Conservation (phyloP, 192 early-diverging fungal species). For the Linnemannia exigua region DNA sequence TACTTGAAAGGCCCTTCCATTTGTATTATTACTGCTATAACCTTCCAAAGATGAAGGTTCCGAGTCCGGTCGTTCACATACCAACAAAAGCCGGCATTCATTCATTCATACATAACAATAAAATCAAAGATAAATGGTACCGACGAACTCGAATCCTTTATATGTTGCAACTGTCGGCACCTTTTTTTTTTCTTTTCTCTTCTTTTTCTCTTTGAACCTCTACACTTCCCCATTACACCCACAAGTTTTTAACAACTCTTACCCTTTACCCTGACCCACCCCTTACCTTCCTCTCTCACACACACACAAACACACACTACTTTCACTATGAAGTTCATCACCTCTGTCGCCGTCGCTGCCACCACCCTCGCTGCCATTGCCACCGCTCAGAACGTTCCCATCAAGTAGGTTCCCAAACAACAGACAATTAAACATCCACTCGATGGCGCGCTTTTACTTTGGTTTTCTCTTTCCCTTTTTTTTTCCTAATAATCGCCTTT, state of each 20-base stretch:
- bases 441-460: background rate
- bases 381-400: constrained; percentile 19
- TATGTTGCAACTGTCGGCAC: background rate
- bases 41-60: background rate
- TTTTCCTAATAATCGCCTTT: background rate
- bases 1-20: background rate
- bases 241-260: constrained; percentile 1
- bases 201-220: constrained; percentile 21
- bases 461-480: background rate
- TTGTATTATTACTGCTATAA: background rate
- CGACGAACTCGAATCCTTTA: background rate
- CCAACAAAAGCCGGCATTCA: background rate
- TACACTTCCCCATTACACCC: constrained; percentile 22
- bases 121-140: background rate
- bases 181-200: constrained; percentile 19
- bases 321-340: constrained; percentile 28
- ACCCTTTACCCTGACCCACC: background rate
- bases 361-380: constrained; percentile 10
- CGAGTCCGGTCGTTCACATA: background rate
- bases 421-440: background rate
- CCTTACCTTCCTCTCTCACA: background rate
- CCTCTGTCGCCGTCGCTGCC: constrained; percentile 11
- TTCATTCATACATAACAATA: no score
- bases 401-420: constrained; percentile 4
- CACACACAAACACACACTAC: constrained; percentile 1